Evolutionary conservation across 1,284 basidiomycete species (phyloP), one percentile per base, ranked within the genome.

Genomic region (Gymnopus androsaceus): DNA sequence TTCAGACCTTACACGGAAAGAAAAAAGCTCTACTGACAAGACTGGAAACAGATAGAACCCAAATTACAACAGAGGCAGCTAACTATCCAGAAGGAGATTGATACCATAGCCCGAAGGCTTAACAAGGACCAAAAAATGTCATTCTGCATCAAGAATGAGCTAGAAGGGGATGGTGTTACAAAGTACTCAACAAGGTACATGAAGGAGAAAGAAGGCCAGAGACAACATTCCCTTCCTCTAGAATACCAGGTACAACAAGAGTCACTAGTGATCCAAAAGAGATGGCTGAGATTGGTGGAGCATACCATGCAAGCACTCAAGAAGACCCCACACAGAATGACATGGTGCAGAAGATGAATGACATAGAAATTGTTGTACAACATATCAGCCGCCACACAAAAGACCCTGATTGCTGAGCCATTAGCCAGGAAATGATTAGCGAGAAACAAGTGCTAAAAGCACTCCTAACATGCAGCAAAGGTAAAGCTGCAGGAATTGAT

Each of bases 341-440:
- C 37, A 5, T 19, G n/a, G 37, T 8, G 11, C 14, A 15, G 7
- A 40, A 40, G n/a, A 6, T 8, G n/a, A 19, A 11, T 19, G n/a
- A 40, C 6, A 40, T 40, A 11, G 11, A 40, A 19, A 40, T 19
- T 15, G 37, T 2, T 4, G 2, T 15, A 21, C 17, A 4, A 42
- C 37, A 23, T 11, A 3, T 47, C 31, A 55, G 7, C 6, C 14
- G 21, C 3, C 44, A 11, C 9, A 4, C 4, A 14, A 45, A 19
- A 4, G 4, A 31, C 50, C 15, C 0, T 36, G 1, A 27, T 67
- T 9, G 58, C 48, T 5, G 8, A 57, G 19, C 40, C 59, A n/a
- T n/a, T n/a, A n/a, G n/a, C 3, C 61, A 66, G 44, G 49, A 64
- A 3, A 40, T 55, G 42, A 34, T 34, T 8, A 34, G 33, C 15